Conservation (phyloP, 352 stramenopile species). For the Hyaloperonospora brassicae region DNA sequence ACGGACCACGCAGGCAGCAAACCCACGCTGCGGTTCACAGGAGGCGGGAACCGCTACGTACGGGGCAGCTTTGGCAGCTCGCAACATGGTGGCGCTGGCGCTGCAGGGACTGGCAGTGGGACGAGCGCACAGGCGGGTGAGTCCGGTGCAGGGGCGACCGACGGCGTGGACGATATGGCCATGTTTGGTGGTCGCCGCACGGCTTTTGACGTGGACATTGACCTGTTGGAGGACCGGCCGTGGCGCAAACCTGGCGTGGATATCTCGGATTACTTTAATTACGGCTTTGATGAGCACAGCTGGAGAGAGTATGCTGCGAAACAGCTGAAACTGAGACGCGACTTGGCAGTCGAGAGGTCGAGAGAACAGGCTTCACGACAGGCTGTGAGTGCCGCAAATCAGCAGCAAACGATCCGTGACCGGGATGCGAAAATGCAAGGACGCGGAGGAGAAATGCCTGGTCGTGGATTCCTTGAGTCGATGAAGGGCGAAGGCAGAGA, state of each 20-base stretch:
- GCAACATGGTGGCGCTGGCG: constrained; percentile 29
- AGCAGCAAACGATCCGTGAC: constrained; percentile 35
- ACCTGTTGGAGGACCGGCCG: constrained; percentile 86
- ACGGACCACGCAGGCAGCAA: constrained; percentile 56
- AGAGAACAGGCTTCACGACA: constrained; percentile 77
- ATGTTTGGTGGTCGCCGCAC: constrained; percentile 79
- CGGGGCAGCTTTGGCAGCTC: constrained; percentile 43
- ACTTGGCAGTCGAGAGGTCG: constrained; percentile 66
- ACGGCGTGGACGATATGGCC: constrained; percentile 60
- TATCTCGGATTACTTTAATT: constrained; percentile 93
- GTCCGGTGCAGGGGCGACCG: constrained; percentile 3
- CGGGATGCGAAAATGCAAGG: constrained; percentile 29
- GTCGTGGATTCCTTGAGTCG: constrained; percentile 23
- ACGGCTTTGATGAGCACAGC: constrained; percentile 87
- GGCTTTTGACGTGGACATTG: constrained; percentile 89
- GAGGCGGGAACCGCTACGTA: constrained; percentile 66
- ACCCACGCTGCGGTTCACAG: constrained; percentile 71
- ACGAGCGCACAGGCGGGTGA: constrained; percentile 17
- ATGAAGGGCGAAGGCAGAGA: constrained; percentile 20
- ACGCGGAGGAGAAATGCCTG: constrained; percentile 16
- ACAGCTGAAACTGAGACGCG: constrained; percentile 60
- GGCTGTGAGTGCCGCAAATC: constrained; percentile 46
- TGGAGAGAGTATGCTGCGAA: constrained; percentile 71
- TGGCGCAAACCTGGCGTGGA: constrained; percentile 88
- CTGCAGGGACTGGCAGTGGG: constrained; percentile 1